Conservation (phyloP, 352 stramenopile genomes). For the Pythium brachiatum region DNA sequence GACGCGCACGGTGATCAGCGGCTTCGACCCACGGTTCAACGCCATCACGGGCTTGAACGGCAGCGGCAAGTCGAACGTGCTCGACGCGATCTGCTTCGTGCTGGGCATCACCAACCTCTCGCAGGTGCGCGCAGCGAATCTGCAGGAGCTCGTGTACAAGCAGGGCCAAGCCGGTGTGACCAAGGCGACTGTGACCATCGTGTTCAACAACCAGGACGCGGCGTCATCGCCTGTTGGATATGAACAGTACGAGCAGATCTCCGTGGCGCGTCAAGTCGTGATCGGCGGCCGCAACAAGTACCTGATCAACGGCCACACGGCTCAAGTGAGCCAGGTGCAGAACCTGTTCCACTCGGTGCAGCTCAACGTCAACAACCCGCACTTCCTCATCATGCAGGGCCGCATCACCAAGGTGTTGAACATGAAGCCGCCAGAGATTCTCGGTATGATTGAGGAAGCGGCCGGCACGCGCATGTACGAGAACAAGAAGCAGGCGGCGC, state of each 20-base stretch:
- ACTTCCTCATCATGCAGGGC: conserved; percentile 99
- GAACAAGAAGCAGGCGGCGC: conserved; percentile 97
- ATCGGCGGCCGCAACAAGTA: conserved; percentile 99
- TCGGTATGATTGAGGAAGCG: conserved; percentile 99
- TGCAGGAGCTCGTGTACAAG: conserved; percentile 99
- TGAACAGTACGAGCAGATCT: conserved; percentile 98
- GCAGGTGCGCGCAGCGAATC: conserved; percentile 97
- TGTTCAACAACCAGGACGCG: conserved; percentile 98
- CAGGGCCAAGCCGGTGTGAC: conserved; percentile 98
- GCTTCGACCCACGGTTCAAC: conserved; percentile 99
- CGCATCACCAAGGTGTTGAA: conserved; percentile 99
- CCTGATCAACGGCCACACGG: conserved; percentile 98
- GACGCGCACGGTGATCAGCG: conserved; percentile 96
- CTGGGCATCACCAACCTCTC: conserved; percentile 99
- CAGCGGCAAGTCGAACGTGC: conserved; percentile 99
- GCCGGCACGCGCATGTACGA: conserved; percentile 99
- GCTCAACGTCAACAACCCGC: conserved; percentile 99
- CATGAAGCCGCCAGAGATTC: conserved; percentile 99
- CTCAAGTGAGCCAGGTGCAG: conserved; percentile 97
- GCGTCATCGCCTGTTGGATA: conserved; percentile 94
- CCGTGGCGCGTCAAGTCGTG: conserved; percentile 97
- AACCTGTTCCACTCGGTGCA: conserved; percentile 99
- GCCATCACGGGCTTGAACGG: conserved; percentile 99
- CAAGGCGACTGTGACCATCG: conserved; percentile 98
- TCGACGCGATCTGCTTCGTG: conserved; percentile 99